These are phyloP conservation scores for Rhodamnia argentea DNA, from an alignment of 345 rosid species.

Conservation along the genomic window DNA sequence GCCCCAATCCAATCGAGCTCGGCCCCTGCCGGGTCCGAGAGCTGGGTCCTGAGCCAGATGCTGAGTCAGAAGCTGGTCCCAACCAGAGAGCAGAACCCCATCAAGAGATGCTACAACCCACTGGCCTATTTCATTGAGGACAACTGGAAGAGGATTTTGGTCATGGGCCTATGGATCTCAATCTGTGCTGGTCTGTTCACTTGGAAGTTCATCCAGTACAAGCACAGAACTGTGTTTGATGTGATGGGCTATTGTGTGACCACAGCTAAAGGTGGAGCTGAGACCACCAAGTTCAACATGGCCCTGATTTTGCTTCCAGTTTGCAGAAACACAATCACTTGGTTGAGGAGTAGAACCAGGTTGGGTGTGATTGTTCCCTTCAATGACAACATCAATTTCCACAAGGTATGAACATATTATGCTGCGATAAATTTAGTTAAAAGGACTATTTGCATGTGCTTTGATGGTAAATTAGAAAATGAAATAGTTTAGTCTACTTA, in stretches of 20 bases:
- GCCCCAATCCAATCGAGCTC: conserved; percentile 42
- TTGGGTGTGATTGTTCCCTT: conserved; percentile 50
- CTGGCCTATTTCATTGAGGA: conserved; percentile 50
- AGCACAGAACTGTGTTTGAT: conserved; percentile 41
- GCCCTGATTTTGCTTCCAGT: conserved; percentile 75
- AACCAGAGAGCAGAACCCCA: conserved; percentile 46
- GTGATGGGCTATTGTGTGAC: conserved; percentile 71
- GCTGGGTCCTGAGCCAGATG: conserved; percentile 49
- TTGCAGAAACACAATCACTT: conserved; percentile 71
- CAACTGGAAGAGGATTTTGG: conserved; percentile 82
- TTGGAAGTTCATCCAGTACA: conserved; percentile 75
- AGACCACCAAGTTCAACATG: conserved; percentile 75
- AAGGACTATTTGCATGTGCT: neutral
- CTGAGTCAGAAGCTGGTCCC: conserved; percentile 70
- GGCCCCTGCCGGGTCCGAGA: conserved; percentile 20
- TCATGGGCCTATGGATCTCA: conserved; percentile 47
- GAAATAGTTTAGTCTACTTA: neutral
- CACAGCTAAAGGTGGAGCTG: conserved; percentile 77
- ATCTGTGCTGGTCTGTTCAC: conserved; percentile 58
- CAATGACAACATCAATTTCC: conserved; percentile 77
- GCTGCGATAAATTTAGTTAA: neutral
- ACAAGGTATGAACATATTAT: conserved; percentile 33
- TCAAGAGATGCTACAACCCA: conserved; percentile 29
- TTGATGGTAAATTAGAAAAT: neutral
- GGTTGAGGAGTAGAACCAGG: conserved; percentile 62